These are phyloP conservation scores for Penstemon davidsonii DNA, from an alignment of 257 asterid genomes.

Conservation along the genomic window DNA sequence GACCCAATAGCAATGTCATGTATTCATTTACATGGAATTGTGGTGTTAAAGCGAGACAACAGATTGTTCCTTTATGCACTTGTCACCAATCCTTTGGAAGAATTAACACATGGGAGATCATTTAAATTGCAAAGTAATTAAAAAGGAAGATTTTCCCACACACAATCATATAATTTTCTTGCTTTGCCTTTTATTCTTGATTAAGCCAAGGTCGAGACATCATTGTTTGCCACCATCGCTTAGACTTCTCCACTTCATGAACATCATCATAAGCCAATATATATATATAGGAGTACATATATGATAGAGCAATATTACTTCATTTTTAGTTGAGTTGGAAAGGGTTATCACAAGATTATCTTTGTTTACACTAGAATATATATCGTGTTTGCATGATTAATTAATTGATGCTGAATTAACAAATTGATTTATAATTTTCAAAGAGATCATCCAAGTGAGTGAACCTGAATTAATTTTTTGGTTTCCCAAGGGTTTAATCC, in stretches of 20 bases:
- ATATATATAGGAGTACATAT: too few relatives aligned
- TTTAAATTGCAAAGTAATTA: slow-evolving; percentile 18
- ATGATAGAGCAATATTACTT: too few relatives aligned
- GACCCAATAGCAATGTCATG: slow-evolving; percentile 31
- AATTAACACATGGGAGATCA: background rate
- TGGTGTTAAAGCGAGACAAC: slow-evolving; percentile 47
- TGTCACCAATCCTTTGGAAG: slow-evolving; percentile 39
- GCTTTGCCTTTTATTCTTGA: slow-evolving; percentile 14
- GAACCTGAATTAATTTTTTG: too few relatives aligned
- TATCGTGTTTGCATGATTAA: too few relatives aligned
- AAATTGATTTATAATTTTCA: too few relatives aligned
- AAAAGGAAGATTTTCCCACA: slow-evolving; percentile 17
- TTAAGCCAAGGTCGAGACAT: background rate
- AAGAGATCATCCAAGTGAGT: too few relatives aligned
- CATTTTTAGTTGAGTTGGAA: too few relatives aligned
- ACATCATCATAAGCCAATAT: background rate
- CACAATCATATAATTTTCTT: slow-evolving; percentile 32
- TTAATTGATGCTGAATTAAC: too few relatives aligned
- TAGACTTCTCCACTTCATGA: background rate
- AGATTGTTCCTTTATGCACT: slow-evolving; percentile 48
- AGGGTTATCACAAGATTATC: too few relatives aligned
- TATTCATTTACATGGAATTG: slow-evolving; percentile 33
- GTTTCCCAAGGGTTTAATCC: too few relatives aligned
- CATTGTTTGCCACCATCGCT: slow-evolving; percentile 13
- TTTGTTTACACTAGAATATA: too few relatives aligned